Conservation (phyloP, 2,329 filamentous ascomycete species). For the Fusarium mangiferae region DNA sequence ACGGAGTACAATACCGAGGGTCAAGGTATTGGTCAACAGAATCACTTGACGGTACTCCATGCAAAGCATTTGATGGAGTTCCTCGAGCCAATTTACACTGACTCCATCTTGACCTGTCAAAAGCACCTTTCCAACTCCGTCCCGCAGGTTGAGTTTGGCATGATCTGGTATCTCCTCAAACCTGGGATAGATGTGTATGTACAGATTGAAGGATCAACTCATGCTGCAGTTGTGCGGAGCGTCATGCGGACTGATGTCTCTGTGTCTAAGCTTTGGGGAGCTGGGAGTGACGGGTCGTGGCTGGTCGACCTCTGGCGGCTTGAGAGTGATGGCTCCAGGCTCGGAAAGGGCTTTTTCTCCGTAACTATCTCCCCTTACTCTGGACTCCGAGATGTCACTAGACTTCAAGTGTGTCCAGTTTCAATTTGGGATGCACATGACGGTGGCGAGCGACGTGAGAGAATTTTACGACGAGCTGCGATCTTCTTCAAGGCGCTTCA, state of each 20-base stretch:
- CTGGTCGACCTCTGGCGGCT: neutral
- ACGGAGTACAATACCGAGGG: accelerated
- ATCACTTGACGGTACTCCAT: accelerated
- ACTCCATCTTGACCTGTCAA: neutral
- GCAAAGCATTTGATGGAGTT: neutral
- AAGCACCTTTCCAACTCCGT: neutral
- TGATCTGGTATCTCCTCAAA: neutral
- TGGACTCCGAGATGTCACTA: neutral
- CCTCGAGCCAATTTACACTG: neutral
- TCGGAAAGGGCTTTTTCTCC: neutral
- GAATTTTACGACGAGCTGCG: accelerated
- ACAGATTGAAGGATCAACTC: neutral
- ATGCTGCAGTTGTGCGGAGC: neutral
- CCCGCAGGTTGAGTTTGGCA: neutral
- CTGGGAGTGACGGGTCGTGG: neutral
- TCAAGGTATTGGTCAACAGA: accelerated
- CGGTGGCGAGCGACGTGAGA: neutral
- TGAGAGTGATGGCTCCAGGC: neutral
- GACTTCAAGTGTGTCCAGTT: neutral
- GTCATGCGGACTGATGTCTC: neutral
- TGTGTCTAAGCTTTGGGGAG: neutral
- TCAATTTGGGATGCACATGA: neutral
- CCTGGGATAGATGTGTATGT: neutral
- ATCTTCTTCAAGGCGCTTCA: neutral
- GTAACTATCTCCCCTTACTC: accelerated